Evolutionary conservation across 371 early-diverging fungal species (phyloP), one percentile per base, ranked within the genome.

Genomic region (Apophysomyces variabilis): DNA sequence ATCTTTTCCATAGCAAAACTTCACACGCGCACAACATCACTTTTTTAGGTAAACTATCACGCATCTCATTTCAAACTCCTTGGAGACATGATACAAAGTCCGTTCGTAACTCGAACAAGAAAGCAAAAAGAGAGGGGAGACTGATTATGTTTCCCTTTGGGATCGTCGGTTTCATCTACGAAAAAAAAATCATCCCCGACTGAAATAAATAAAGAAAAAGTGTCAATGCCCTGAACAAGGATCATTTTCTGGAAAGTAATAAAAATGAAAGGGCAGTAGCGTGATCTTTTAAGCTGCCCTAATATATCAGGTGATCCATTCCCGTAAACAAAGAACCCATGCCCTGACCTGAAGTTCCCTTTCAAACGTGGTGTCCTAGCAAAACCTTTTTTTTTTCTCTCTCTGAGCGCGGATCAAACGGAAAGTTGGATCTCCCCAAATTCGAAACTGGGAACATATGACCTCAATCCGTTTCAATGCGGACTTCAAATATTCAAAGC

Each of bases 281-380:
- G 21, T 50, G 56, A 38, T 36, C 37, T 57, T 63, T 36, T 63
- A 21, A 21, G 8, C n/a, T 50, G 54, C 41, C 41, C 13, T 41
- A 50, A 50, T 50, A 43, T 43, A 50, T 50, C 54, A 50, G 54
- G 54, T 50, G 54, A 50, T 50, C 21, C n/a, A 47, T n/a, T 41
- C 47, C 7, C 11, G 14, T n/a, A n/a, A 47, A 21, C 54, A 50
- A 21, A n/a, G 21, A 26, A 26, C 32, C 32, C 32, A 26, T 26
- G 32, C 32, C 32, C 32, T 26, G 32, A 26, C 32, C 32, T 26
- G 32, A 26, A 26, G 32, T 26, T 26, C 32, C 32, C 32, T 26
- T 26, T 26, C 32, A 26, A 26, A 26, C 32, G 32, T 26, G 32
- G 32, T 26, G 32, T 26, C 1, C 3, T 26, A 26, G 32, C 32